A percentile compares a stretch with the other conserved stretches of the same genome.
Conservation (phyloP, 345 rosid species). For the Arabis alpina region DNA sequence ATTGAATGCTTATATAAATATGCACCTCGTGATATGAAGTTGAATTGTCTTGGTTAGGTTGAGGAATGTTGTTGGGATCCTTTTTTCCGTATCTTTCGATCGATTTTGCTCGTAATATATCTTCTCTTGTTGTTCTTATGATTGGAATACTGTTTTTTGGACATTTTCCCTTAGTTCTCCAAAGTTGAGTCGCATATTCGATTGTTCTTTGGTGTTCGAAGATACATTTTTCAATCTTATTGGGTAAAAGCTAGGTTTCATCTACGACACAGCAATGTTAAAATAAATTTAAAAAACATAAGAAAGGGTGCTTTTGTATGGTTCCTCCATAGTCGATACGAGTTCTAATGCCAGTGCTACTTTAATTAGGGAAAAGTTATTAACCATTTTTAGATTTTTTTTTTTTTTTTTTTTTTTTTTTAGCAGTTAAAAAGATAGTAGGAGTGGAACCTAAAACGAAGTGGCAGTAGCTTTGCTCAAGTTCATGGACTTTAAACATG, state of each 20-base stretch:
- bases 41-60: background rate
- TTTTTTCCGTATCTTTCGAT: constrained; percentile 4
- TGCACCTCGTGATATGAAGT: background rate
- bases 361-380: no score
- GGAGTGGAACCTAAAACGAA: no score
- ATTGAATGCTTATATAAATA: background rate
- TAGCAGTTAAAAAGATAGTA: no score
- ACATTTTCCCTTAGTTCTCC: background rate
- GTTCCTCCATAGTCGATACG: no score
- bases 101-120: background rate
- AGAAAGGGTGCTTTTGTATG: background rate
- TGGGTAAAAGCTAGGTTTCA: constrained; percentile 9
- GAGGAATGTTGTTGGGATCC: background rate
- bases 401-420: no score
- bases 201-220: background rate
- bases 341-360: no score
- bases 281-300: background rate
- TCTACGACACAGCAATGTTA: background rate
- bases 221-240: background rate
- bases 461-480: no score
- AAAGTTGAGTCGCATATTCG: background rate
- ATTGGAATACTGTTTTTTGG: constrained; percentile 19
- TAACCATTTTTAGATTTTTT: no score
- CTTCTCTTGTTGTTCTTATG: constrained; percentile 13
- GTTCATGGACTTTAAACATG: no score